Conservation (phyloP, 2,329 filamentous ascomycete genomes). For the Stagonosporopsis tanaceti region DNA sequence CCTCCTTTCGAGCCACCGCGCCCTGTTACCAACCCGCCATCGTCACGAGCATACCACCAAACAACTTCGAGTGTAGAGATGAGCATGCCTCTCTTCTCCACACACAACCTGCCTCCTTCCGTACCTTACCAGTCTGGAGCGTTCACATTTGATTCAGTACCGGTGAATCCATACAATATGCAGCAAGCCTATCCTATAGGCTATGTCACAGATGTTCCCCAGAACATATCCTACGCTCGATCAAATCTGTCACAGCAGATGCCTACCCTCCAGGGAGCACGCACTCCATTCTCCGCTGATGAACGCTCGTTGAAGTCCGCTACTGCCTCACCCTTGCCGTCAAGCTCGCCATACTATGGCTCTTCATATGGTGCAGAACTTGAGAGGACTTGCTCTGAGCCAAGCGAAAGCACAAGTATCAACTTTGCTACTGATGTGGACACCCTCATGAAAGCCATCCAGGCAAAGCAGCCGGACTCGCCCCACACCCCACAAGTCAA, state of each 20-base stretch:
- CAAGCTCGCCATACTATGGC: constrained; percentile 51
- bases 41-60: constrained; percentile 41
- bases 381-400: constrained; percentile 57
- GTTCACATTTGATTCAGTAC: constrained; percentile 45
- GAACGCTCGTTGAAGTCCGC: constrained; percentile 54
- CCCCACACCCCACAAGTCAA: constrained; percentile 35
- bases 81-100: constrained; percentile 46
- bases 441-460: constrained; percentile 86
- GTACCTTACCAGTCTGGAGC: constrained; percentile 48
- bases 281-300: constrained; percentile 33
- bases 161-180: constrained; percentile 49
- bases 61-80: constrained; percentile 46
- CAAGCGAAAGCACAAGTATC: constrained; percentile 55
- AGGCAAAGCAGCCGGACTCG: constrained; percentile 65
- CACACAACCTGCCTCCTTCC: constrained; percentile 38
- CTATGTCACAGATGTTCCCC: constrained; percentile 37
- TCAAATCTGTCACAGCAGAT: constrained; percentile 32
- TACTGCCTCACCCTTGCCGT: constrained; percentile 52
- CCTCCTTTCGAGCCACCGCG: constrained; percentile 43
- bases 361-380: constrained; percentile 45
- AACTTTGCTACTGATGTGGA: constrained; percentile 85
- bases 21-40: constrained; percentile 32
- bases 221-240: constrained; percentile 39
- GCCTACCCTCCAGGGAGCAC: constrained; percentile 41
- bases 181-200: constrained; percentile 43